phyloP scores from a whole-genome alignment of 1,139 yeast genomes.

The Sugiyamaella grinbergsii region DNA sequence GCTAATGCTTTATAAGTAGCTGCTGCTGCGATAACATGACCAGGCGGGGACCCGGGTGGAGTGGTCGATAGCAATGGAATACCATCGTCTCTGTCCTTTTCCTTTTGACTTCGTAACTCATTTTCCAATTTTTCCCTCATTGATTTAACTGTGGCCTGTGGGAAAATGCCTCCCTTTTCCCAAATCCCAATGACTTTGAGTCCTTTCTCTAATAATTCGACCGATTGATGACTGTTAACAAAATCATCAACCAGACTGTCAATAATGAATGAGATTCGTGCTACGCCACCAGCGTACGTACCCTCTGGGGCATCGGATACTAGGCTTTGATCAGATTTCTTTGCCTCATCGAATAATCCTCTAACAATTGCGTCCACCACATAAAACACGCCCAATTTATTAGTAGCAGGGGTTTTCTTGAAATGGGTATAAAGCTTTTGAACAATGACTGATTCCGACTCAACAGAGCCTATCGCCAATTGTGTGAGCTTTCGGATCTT shows the following conservation, averaged over 20 bases:
- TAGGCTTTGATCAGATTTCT: conserved; percentile 51
- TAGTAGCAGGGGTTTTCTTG: conserved; percentile 73
- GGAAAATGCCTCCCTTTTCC: conserved; percentile 84
- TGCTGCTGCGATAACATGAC: conserved; percentile 21
- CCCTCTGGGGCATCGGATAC: conserved; percentile 57
- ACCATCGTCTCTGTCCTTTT: conserved; percentile 13
- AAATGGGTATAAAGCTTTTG: conserved; percentile 66
- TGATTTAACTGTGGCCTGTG: conserved; percentile 53
- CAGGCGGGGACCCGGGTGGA: conserved; percentile 30
- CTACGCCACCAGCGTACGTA: conserved; percentile 72
- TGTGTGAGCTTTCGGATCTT: conserved; percentile 86
- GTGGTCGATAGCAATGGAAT: conserved; percentile 47
- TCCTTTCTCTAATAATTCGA: conserved; percentile 58
- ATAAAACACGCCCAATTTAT: conserved; percentile 87
- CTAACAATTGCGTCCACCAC: conserved; percentile 92
- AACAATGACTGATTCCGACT: conserved; percentile 59
- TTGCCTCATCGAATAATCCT: conserved; percentile 77
- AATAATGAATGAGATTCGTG: conserved; percentile 41
- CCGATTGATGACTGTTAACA: conserved; percentile 30
- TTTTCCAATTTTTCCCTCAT: conserved; percentile 34
- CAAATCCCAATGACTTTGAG: conserved; percentile 87
- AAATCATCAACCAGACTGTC: conserved; percentile 41
- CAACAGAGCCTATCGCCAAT: conserved; percentile 69
- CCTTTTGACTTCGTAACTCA: conserved; percentile 10
- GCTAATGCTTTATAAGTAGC: conserved; percentile 24